Conservation (phyloP, 305 asterid species). For the Fraxinus angustifolia region DNA sequence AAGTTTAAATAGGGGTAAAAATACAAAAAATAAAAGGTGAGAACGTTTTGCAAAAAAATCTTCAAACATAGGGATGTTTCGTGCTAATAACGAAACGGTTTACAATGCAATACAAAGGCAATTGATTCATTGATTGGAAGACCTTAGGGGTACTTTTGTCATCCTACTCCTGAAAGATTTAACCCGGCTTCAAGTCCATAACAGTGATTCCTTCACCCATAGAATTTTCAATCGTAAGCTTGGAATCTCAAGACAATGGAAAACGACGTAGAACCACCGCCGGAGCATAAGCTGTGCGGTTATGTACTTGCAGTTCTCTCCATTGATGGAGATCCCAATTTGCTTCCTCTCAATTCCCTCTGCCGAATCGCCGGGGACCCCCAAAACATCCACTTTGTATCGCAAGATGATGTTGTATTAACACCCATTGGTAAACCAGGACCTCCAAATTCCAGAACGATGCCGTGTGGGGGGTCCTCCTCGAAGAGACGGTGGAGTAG, state of each 20-base stretch:
- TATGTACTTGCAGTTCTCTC: conserved; percentile 50
- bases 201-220: neutral
- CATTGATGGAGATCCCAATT: conserved; percentile 22
- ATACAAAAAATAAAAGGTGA: too few species aligned
- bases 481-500: conserved; percentile 49
- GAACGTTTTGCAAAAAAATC: too few species aligned
- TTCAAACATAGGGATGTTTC: too few species aligned
- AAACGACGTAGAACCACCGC: conserved; percentile 31
- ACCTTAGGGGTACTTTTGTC: neutral
- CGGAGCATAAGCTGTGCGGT: conserved; percentile 74
- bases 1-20: too few species aligned
- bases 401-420: conserved; percentile 44
- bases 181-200: neutral
- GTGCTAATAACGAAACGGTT: neutral
- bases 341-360: conserved; percentile 39
- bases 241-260: conserved; percentile 25
- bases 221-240: neutral
- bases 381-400: conserved; percentile 34
- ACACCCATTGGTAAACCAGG: conserved; percentile 34
- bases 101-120: neutral
- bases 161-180: neutral
- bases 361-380: conserved; percentile 45
- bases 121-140: neutral
- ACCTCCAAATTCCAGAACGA: conserved; percentile 17
- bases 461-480: conserved; percentile 21